phyloP scores from a whole-genome alignment of 352 stramenopile species.

The Globisporangium radiosum region DNA sequence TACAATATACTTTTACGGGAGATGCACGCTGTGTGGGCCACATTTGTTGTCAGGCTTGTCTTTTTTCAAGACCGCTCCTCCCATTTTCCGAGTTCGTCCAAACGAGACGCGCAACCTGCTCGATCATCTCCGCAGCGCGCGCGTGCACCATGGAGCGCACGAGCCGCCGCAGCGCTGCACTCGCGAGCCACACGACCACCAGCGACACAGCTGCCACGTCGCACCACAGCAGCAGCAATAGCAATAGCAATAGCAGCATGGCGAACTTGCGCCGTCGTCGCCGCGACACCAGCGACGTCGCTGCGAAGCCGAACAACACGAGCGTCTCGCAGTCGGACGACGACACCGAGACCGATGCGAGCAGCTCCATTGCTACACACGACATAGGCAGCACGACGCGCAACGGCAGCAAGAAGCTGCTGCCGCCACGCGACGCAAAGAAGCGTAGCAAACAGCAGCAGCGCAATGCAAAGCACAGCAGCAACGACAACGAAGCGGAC shows the following conservation, averaged over 20 bases:
- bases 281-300: constrained; percentile 19
- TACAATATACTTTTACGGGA: too few relatives aligned
- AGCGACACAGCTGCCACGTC: constrained; percentile 9
- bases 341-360: constrained; percentile 54
- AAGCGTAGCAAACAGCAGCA: constrained; percentile 8
- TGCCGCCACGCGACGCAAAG: constrained; percentile 18
- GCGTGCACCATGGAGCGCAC: constrained; percentile 33
- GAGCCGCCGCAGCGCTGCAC: constrained; percentile 34
- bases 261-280: constrained; percentile 18
- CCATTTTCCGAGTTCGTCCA: too few relatives aligned
- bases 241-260: too few relatives aligned
- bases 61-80: too few relatives aligned
- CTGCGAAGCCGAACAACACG: constrained; percentile 14
- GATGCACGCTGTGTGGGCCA: too few relatives aligned
- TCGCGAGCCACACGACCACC: constrained; percentile 4
- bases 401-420: constrained; percentile 11
- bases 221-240: constrained; percentile 22
- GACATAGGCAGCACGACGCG: constrained; percentile 19
- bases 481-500: constrained; percentile 20
- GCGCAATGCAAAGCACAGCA: neutral
- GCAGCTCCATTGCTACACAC: constrained; percentile 18
- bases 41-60: too few relatives aligned
- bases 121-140: too few relatives aligned
- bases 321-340: constrained; percentile 45
- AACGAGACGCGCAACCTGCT: too few relatives aligned